Evolutionary conservation across 2,329 filamentous ascomycete genomes (phyloP).

Genomic region (Ceratocystis variospora): DNA sequence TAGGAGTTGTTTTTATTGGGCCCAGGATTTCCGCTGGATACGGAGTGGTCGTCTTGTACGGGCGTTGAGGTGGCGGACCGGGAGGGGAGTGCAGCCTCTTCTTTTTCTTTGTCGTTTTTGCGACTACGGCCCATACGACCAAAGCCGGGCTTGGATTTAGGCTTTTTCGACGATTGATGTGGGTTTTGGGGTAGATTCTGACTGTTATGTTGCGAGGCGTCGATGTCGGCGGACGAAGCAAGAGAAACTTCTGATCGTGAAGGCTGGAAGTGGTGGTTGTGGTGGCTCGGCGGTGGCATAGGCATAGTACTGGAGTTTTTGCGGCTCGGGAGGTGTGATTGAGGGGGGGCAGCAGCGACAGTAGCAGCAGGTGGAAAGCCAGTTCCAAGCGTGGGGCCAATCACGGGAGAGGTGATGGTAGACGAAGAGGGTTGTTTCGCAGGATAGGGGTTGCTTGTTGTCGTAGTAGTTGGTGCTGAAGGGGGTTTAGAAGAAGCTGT

Average conservation of each 20-base stretch:
- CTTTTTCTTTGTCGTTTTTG: conserved; percentile 40
- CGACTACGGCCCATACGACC: conserved; percentile 37
- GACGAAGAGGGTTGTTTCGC: conserved; percentile 3
- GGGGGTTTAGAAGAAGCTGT: conserved; percentile 2
- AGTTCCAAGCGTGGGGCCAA: not conserved
- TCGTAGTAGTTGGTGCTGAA: not conserved
- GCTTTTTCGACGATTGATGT: conserved; percentile 28
- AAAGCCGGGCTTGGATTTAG: conserved; percentile 41
- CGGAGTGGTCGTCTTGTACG: conserved; percentile 17
- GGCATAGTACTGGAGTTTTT: conserved; percentile 10
- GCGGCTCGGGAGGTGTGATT: conserved; percentile 21
- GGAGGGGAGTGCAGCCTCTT: conserved; percentile 23
- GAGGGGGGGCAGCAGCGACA: conserved; percentile 2
- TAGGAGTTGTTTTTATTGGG: conserved; percentile 6
- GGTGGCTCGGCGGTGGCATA: conserved; percentile 24
- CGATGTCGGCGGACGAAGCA: conserved; percentile 36
- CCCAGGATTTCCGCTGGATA: conserved; percentile 9
- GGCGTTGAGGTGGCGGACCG: conserved; percentile 15
- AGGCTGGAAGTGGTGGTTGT: conserved; percentile 30
- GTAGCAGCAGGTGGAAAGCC: not conserved
- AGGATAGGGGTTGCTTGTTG: not conserved
- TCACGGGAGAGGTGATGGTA: not conserved
- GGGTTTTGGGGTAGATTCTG: not conserved
- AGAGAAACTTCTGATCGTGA: conserved; percentile 41
- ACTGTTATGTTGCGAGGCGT: conserved; percentile 23